Base-by-base conservation (phyloP, 2,329 filamentous ascomycete species). In the Exophiala sideris region DNA sequence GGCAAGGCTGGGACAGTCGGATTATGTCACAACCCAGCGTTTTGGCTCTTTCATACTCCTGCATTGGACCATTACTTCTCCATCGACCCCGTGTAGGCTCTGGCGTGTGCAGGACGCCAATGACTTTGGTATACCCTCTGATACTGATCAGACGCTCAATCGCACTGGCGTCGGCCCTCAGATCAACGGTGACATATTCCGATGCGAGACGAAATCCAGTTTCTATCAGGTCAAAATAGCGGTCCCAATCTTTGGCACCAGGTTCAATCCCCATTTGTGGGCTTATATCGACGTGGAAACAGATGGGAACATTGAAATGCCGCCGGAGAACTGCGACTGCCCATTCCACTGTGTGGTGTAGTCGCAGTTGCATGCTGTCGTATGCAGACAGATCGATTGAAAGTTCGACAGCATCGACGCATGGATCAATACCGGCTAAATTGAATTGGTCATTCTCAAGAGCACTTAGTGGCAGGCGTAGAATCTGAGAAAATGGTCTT, bases 341-440 rank as follows among this genome's bases (percentile, higher is more conserved):
- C 76, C 58, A 83, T 78, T 36, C 76, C 76, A 36, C 79, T 78
- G 58, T 84, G 71, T 9, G 76, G 65, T 49, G 73, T 75, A 32
- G 76, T 65, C 55, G 80, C 67, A 49, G 9, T 18, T 18, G 16
- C 16, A 18, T 18, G 16, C 16, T 18, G 16, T 18, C 16, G 16
- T 18, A 18, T 18, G 16, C 16, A 18, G 16, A 18, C 16, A 2
- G 16, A 3, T 18, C 16, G 16, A 18, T 18, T 18, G 16, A 18
- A 18, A 18, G 16, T 18, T 18, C 16, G 16, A 18, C 16, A 18
- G 78, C 75, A 24, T 74, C 67, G 4, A 74, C 74, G 78, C 81
- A 82, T 42, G 73, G 72, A 66, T 85, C 81, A 46, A 84, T 75
- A 48, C 81, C 79, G 3, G 84, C 68, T 62, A 84, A 81, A 38